Evolutionary conservation across 2,329 filamentous ascomycete species (phyloP).

Genomic region (Aureobasidium sp.): DNA sequence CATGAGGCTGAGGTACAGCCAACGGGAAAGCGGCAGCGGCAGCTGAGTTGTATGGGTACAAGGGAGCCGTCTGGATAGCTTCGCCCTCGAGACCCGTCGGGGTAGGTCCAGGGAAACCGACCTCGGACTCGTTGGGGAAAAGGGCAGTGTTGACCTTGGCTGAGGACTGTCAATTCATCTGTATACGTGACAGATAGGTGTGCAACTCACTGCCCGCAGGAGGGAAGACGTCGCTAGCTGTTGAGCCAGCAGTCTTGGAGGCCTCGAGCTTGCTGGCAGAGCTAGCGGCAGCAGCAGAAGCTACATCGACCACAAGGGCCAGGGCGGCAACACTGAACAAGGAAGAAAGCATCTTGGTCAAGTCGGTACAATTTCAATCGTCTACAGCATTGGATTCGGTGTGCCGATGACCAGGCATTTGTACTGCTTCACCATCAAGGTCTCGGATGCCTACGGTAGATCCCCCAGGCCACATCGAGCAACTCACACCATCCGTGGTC

Average conservation of each 20-base stretch:
- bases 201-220: not conserved
- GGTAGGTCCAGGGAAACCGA: conserved; percentile 9
- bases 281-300: not conserved
- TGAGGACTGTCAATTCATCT: not conserved
- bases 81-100: not conserved
- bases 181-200: no score
- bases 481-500: not conserved
- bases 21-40: not conserved
- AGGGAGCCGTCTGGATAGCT: not conserved
- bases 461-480: not conserved
- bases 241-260: conserved; percentile 4
- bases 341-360: conserved; percentile 7
- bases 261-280: not conserved
- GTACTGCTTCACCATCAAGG: not conserved
- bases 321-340: not conserved
- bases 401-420: not conserved
- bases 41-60: conserved; percentile 8
- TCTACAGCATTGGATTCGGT: not conserved
- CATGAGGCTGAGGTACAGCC: not conserved
- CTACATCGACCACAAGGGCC: not conserved
- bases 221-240: not conserved
- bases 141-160: not conserved
- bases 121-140: not conserved
- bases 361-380: not conserved
- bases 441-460: not conserved